phyloP scores from a whole-genome alignment of 176 grass and related monocot genomes.

The Triticum urartu region DNA sequence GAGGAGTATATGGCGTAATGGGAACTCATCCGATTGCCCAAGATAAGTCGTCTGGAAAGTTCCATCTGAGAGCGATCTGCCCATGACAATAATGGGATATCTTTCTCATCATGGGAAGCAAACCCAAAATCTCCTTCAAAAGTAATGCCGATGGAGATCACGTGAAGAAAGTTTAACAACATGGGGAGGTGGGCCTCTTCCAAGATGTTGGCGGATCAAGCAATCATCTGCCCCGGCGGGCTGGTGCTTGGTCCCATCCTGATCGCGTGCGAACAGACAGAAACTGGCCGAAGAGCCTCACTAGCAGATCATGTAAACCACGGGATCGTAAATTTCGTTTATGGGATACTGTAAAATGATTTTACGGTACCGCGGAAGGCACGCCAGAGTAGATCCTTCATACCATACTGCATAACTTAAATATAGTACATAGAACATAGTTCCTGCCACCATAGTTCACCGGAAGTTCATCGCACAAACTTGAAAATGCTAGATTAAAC shows the following conservation, averaged over 20 bases:
- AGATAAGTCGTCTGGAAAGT: slow-evolving; percentile 34
- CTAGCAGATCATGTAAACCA: no score
- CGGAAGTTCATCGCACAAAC: no score
- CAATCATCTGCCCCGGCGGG: not conserved
- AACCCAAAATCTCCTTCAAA: not conserved
- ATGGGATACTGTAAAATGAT: no score
- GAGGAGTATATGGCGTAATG: not conserved
- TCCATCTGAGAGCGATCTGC: not conserved
- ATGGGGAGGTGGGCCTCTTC: slow-evolving; percentile 16
- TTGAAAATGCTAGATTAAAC: no score
- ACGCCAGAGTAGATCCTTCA: no score
- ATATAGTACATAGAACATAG: no score
- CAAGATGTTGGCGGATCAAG: slow-evolving; percentile 27
- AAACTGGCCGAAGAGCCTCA: no score
- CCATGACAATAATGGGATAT: not conserved
- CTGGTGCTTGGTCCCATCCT: not conserved
- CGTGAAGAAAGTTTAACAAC: slow-evolving; percentile 44
- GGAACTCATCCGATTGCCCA: not conserved
- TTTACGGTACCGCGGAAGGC: no score
- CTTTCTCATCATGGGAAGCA: slow-evolving; percentile 6
- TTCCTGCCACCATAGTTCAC: no score
- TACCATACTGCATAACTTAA: no score
- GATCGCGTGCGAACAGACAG: not conserved
- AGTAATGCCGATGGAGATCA: slow-evolving; percentile 24
- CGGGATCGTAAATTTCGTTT: no score